Base-by-base conservation (phyloP, 2,329 filamentous ascomycete species). In the Parascedosporium putredinis region DNA sequence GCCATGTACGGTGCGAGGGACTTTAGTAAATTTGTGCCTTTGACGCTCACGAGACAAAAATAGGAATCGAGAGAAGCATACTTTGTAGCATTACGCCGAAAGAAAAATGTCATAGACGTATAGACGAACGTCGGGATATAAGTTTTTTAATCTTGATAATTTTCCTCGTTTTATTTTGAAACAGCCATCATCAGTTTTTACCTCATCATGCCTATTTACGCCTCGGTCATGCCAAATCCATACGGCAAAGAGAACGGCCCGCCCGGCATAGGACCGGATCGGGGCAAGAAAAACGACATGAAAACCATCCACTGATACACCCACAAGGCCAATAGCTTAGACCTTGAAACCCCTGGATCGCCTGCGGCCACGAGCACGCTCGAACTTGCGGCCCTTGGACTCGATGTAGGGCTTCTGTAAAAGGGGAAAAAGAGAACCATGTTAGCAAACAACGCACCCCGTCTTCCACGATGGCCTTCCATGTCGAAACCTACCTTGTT, bases 321-420 rank as follows among this genome's bases (percentile, higher is more conserved):
- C 29, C 51, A 57, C 56, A 54, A 50, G 51, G 55, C 53, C 51
- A 56, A 54, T 57, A 59, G 71, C 70, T 88, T 95, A 98, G 71
- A 98, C 93, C 89, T 98, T 98, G 90, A 98, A 98, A 82, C 94
- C 93, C 68, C 87, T 83, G 66, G 90, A 97, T 72, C 89, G 81
- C 85, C 93, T 94, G 76, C 93, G 90, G 75, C 93, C 94, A 93
- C 93, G 90, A 67, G 90, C 93, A 67, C 83, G 82, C 85, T 98
- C 94, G 80, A 98, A 98, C 82, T 98, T 98, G 76, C 93, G 86
- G 68, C 94, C 94, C 87, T 98, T 98, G 80, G 88, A 95, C 75
- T 88, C 81, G 67, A 98, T 81, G 64, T 95, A 87, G 62, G 91
- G 91, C 83, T 96, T 97, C 91, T 93, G 60, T n/a, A n/a, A n/a